Percentiles rank a stretch among this genome's conserved stretches.
These are phyloP conservation scores for Stylosanthes scabra DNA, from an alignment of 331 rosid species.

Conservation along the genomic window DNA sequence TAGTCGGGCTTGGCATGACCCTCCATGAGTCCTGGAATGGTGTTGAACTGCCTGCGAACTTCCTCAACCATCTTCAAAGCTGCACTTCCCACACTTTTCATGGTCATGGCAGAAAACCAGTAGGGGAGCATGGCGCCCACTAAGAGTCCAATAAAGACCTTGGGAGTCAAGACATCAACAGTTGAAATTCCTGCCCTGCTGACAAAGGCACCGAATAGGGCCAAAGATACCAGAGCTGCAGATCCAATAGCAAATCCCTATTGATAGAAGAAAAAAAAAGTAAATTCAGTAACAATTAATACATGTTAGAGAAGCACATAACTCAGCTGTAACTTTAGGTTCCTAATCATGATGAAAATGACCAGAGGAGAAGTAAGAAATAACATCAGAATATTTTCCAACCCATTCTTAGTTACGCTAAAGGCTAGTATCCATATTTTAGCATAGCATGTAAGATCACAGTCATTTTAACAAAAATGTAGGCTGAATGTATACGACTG, in stretches of 20 bases:
- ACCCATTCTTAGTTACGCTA: neutral
- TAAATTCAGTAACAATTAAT: no score
- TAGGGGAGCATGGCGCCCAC: slow-evolving; percentile 94
- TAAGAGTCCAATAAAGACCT: slow-evolving; percentile 79
- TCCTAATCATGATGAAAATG: neutral
- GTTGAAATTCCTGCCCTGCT: slow-evolving; percentile 78
- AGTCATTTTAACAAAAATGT: slow-evolving; percentile 1
- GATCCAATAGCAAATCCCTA: slow-evolving; percentile 90
- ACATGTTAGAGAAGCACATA: neutral
- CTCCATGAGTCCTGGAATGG: slow-evolving; percentile 82
- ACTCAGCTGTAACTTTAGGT: neutral
- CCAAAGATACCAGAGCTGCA: slow-evolving; percentile 83
- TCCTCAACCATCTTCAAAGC: slow-evolving; percentile 92
- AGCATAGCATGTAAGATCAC: neutral
- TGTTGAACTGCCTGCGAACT: slow-evolving; percentile 83
- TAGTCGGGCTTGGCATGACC: slow-evolving; percentile 76
- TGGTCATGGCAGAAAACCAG: slow-evolving; percentile 95
- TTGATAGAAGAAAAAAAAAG: neutral
- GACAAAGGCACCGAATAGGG: slow-evolving; percentile 82
- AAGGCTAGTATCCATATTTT: neutral
- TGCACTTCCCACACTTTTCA: slow-evolving; percentile 94
- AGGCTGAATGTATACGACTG: neutral
- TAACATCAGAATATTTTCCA: neutral
- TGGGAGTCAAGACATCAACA: slow-evolving; percentile 81
- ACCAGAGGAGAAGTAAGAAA: neutral